Evolutionary conservation across 129 eudicot species (phyloP), one percentile per base, ranked within the genome.

Genomic region (Mikania micrantha): DNA sequence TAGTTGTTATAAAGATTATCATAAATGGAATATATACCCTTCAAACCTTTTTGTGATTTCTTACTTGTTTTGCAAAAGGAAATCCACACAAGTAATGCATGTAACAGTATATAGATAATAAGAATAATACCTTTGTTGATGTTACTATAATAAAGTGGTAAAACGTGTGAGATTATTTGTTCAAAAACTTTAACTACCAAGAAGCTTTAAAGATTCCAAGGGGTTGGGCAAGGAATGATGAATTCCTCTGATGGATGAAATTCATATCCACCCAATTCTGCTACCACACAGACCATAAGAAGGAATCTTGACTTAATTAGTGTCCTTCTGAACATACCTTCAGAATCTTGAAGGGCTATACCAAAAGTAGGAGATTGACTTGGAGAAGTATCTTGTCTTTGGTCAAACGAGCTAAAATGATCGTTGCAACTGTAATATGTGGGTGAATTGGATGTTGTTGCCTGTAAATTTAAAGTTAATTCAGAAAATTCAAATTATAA

Each of bases 341-440:
- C 81, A 35, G 74, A 22, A 71, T 72, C 67, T 29, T 25, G 65
- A 38, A 66, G 70, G 71, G 71, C 64, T 49, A 72, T 65, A 42
- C 66, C 50, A 70, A 70, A 73, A 42, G 67, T 52, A 53, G 39
- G 74, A 61, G 75, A 64, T 20, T 42, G 80, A 47, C 66, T 73
- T 47, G 39, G 71, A 61, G 59, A 66, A 61, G n/a, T 57, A 40
- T 39, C 60, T 24, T 29, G 38, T 17, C 20, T 83, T 50, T 73
- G 82, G 34, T 76, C 65, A 50, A 47, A 56, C 19, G 67, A 65
- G 62, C 74, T 80, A 64, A 85, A 85, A 66, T 85, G 80, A 60
- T 88, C 96, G 54, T 83, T 63, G 58, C 92, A 88, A 52, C 74
- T 85, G 77, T 80, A 88, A 76, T 70, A 85, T 49, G 82, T 36